phyloP scores from a whole-genome alignment of 495 filamentous ascomycete species.

The Penicillium goetzii region DNA sequence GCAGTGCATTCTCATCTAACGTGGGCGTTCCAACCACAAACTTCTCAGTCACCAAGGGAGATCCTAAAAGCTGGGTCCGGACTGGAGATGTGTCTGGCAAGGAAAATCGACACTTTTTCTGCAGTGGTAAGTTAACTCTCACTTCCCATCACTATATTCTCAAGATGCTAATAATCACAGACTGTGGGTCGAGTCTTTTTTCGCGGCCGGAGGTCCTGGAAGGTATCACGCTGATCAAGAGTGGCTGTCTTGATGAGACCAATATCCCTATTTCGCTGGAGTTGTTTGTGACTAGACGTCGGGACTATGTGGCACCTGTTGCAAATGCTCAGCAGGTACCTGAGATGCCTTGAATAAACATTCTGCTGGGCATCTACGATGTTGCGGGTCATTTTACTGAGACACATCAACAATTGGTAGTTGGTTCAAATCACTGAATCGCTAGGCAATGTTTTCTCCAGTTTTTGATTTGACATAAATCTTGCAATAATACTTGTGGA shows the following conservation, averaged over 20 bases:
- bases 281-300: slow-evolving; percentile 8
- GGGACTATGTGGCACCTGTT: not conserved
- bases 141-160: not conserved
- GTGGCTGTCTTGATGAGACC: not conserved
- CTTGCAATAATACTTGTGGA: too few relatives aligned
- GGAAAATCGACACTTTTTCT: not conserved
- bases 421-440: too few relatives aligned
- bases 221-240: slow-evolving; percentile 10
- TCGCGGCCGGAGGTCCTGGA: slow-evolving; percentile 8
- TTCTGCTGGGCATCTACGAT: not conserved
- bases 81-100: not conserved
- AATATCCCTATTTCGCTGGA: slow-evolving; percentile 3
- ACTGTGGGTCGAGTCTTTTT: slow-evolving; percentile 8
- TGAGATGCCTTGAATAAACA: slow-evolving; percentile 16
- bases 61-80: not conserved
- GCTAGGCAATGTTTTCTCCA: too few relatives aligned
- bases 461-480: too few relatives aligned
- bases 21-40: not conserved
- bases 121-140: not conserved
- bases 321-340: not conserved
- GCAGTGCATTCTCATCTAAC: not conserved
- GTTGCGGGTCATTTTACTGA: not conserved
- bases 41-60: not conserved
- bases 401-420: too few relatives aligned
- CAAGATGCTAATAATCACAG: not conserved